Evolutionary conservation across 2,329 filamentous ascomycete species (phyloP).

Genomic region (Ophiostoma piceae): DNA sequence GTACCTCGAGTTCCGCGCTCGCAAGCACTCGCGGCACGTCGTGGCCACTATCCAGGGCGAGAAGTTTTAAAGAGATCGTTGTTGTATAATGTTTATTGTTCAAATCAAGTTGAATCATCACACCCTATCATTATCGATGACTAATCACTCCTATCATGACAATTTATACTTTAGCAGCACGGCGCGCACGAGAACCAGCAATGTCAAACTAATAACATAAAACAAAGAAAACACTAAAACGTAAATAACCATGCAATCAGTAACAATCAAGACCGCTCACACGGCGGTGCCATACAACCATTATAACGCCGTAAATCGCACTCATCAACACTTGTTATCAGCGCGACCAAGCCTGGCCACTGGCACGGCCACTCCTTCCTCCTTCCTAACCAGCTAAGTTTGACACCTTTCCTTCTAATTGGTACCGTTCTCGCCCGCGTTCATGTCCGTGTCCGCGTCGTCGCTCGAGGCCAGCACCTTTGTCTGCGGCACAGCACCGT

Average conservation of each 20-base stretch:
- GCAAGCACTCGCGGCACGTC: slow-evolving; percentile 71
- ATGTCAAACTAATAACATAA: not conserved
- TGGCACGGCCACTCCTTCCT: not conserved
- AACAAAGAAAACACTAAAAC: not conserved
- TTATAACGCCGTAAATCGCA: slow-evolving; percentile 1
- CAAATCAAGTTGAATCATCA: not conserved
- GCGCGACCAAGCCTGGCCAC: not conserved
- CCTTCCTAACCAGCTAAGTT: too few species aligned
- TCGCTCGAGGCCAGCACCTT: slow-evolving; percentile 59
- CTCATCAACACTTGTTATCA: not conserved
- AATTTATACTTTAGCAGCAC: not conserved
- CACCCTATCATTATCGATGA: not conserved
- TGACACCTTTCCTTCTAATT: not conserved
- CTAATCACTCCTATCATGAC: not conserved
- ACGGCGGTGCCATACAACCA: not conserved
- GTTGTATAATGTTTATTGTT: not conserved
- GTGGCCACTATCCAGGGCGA: slow-evolving; percentile 95
- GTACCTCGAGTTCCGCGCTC: slow-evolving; percentile 82
- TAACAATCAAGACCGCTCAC: not conserved
- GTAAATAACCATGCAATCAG: not conserved
- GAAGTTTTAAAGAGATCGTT: slow-evolving; percentile 37
- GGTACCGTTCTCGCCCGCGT: slow-evolving; percentile 9
- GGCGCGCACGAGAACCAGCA: not conserved
- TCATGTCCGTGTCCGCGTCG: slow-evolving; percentile 59
- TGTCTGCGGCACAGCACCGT: slow-evolving; percentile 53